Percentiles rank a stretch among this genome's conserved stretches.
phyloP scores from a whole-genome alignment of 345 rosid genomes.

The Euphorbia tirucalli region DNA sequence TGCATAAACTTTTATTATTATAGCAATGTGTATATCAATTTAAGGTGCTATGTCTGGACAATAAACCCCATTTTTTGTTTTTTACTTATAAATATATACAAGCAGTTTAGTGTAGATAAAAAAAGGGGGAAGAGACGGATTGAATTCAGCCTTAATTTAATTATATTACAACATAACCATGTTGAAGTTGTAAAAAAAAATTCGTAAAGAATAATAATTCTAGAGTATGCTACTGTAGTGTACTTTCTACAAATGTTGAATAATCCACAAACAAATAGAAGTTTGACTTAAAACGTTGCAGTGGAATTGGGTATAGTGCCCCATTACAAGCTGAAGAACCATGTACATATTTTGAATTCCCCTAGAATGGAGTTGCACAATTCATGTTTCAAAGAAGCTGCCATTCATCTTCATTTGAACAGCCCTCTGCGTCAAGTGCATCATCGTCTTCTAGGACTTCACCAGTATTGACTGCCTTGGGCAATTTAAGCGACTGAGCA shows the following conservation, averaged over 20 bases:
- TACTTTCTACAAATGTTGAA: constrained; percentile 12
- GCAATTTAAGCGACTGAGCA: constrained; percentile 22
- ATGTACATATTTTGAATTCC: background rate
- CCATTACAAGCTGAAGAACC: background rate
- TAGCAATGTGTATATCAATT: too few species aligned
- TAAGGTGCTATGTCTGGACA: too few species aligned
- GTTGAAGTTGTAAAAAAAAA: background rate
- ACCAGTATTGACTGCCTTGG: constrained; percentile 13
- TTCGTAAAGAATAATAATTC: constrained; percentile 12
- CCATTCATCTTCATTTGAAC: constrained; percentile 58
- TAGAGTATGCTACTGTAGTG: background rate
- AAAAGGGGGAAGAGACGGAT: too few species aligned
- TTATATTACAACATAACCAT: background rate
- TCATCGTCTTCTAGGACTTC: constrained; percentile 27
- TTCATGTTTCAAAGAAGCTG: constrained; percentile 45
- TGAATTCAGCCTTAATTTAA: too few species aligned
- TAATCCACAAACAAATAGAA: background rate
- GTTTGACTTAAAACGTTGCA: background rate
- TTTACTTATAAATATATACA: too few species aligned
- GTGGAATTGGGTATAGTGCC: background rate
- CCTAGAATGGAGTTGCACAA: background rate
- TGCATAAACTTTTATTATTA: too few species aligned
- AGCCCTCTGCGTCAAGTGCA: constrained; percentile 23
- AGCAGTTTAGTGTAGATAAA: too few species aligned
- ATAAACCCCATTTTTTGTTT: too few species aligned